Evolutionary conservation across 2,329 filamentous ascomycete genomes (phyloP), one percentile per base, ranked within the genome.

Genomic region (Arthrobotrys sinensis): DNA sequence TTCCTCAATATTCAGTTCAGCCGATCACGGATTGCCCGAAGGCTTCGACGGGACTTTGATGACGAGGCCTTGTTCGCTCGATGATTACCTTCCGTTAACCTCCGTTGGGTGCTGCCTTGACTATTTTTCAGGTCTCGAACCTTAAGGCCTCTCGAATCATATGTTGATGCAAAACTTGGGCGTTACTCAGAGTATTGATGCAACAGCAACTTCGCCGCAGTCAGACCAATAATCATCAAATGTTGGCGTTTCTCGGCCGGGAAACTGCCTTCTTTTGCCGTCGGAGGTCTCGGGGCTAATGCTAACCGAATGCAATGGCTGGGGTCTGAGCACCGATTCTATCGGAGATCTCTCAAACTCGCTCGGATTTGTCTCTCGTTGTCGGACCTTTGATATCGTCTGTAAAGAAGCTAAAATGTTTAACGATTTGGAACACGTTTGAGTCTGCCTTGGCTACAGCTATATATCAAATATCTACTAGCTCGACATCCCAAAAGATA

Each of bases 211-310:
- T 43, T 53, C 43, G 62, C 52, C 53, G 63, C 70, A 60, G 48
- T 19, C 7, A 57, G 48, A 65, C 36, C n/a, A 40, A 46, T 46
- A 64, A 43, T 71, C 32, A 34, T 43, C 45, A 10, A 48, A 50
- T 40, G 6, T 48, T 57, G 60, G 38, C 19, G 16, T 12, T 48
- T 67, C 62, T 63, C 70, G 63, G 65, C 64, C 64, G 55, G 72
- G n/a, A 69, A 69, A 57, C 36, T 34, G 12, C 14, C 7, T 60
- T 21, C 43, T 28, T 46, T 67, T 60, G 46, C 65, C 55, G 65
- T 76, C 72, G 72, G 72, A 57, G 7, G 46, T 76, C 28, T 76
- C 71, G 72, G 72, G 16, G 64, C 46, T 69, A 76, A 68, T 45
- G 48, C 24, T 24, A 53, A 12, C 43, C 55, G 55, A 46, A 64